Percentiles rank a stretch among this genome's conserved stretches.
phyloP scores from a whole-genome alignment of 1,139 yeast genomes.

The Suzukiozyma palmioleophila region DNA sequence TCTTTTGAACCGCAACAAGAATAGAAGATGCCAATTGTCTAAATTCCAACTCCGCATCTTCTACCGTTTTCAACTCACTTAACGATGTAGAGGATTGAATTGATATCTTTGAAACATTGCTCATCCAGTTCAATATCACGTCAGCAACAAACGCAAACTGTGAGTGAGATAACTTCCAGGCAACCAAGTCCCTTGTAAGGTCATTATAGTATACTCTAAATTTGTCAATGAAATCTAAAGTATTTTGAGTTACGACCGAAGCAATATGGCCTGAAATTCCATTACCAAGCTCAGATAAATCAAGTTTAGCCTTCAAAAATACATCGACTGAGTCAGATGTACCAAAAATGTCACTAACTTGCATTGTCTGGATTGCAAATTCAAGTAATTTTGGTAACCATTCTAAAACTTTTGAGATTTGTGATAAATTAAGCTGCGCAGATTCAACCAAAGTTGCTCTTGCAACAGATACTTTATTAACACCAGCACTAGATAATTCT shows the following conservation, averaged over 20 bases:
- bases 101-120: constrained; percentile 14
- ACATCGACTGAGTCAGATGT: constrained; percentile 10
- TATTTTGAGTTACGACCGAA: constrained; percentile 12
- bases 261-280: constrained; percentile 10
- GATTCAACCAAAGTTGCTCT: constrained; percentile 17
- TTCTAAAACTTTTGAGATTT: constrained; percentile 14
- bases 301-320: constrained; percentile 19
- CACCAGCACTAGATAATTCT: constrained; percentile 13
- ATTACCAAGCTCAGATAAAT: constrained; percentile 12
- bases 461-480: constrained; percentile 10
- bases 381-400: constrained; percentile 52
- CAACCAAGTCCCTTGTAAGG: constrained; percentile 15
- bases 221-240: constrained; percentile 14
- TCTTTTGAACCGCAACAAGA: constrained; percentile 63
- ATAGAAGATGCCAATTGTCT: constrained; percentile 57
- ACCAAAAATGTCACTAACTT: constrained; percentile 14
- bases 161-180: constrained; percentile 27
- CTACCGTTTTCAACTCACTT: constrained; percentile 17
- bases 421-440: constrained; percentile 14
- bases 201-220: constrained; percentile 15
- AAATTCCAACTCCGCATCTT: constrained; percentile 42
- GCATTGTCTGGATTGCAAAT: constrained; percentile 36
- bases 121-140: constrained; percentile 38
- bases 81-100: constrained; percentile 23
- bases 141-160: constrained; percentile 44